Evolutionary conservation across 139 green algal species (phyloP), one percentile per base, ranked within the genome.

Genomic region (Asterochloris erici): DNA sequence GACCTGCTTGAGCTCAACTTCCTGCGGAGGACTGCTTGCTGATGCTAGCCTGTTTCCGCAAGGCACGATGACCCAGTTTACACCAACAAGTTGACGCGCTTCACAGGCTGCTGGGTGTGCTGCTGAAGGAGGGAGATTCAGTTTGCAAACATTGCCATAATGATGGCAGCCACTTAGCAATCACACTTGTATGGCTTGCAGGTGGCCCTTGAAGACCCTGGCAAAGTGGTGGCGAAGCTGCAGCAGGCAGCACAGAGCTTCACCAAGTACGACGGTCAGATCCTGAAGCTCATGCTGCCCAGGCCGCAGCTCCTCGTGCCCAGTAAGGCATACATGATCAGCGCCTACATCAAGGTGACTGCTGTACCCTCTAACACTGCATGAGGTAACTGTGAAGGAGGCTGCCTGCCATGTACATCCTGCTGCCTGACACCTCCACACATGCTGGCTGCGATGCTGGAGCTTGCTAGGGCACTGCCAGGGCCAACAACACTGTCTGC

Each of bases 321-420:
- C 38, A 83, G 62, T 13, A 86, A 90, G 68, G 82, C 81, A 74
- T 95, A 94, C 86, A 93, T 95, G 89, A 76, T 95, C 61, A 90
- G 82, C 16, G 87, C 89, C 28, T 79, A 93, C 47, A 92, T 94
- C 77, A 93, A 94, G 86, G 81, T 81, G 54, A 28, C 16, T 19
- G 0, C 38, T 54, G 38, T 54, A 6, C 38, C 38, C 38, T 54
- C 38, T 54, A 6, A 6, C 38, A 54, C 38, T 54, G 38, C 38
- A 2, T 54, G 38, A 54, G 38, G 38, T 54, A 6, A 2, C 38
- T 54, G 38, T 54, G 38, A 71, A 71, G 66, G 19, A 71, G 66
- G 1, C 66, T 71, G 19, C 66, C 9, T 71, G 66, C 66, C 10
- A 23, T 1, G 21, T n/a, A 71, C 66, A 9, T 23, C 66, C 66